Conservation (phyloP, 768 basidiomycete genomes). For the Auricularia cornea region DNA sequence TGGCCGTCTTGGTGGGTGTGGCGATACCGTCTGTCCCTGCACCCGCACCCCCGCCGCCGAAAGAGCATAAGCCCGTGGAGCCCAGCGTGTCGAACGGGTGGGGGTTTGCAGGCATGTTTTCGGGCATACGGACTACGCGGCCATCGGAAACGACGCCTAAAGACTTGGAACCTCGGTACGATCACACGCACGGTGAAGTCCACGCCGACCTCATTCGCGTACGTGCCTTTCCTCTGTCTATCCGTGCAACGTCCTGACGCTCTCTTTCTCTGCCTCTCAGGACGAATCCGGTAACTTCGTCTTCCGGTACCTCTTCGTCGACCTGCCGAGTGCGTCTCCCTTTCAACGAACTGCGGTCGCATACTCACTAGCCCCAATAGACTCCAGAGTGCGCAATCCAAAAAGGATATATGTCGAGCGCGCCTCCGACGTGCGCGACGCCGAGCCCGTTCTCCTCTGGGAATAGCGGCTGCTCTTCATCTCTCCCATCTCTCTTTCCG, state of each 20-base stretch:
- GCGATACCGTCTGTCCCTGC: neutral
- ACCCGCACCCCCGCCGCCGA: conserved; percentile 8
- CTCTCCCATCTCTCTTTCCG: neutral
- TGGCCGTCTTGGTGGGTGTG: conserved; percentile 3
- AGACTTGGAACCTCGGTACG: neutral
- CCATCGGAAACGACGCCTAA: conserved; percentile 9
- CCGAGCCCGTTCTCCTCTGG: conserved; percentile 66
- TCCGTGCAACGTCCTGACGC: neutral
- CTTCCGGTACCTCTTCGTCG: conserved; percentile 68
- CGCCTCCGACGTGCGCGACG: conserved; percentile 55
- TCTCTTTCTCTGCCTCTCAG: conserved; percentile 29
- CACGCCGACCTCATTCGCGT: conserved; percentile 17
- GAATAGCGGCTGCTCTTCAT: neutral
- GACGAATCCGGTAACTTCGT: conserved; percentile 71
- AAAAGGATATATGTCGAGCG: conserved; percentile 65
- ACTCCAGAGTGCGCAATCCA: conserved; percentile 52
- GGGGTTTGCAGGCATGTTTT: conserved; percentile 60
- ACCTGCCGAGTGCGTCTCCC: conserved; percentile 63
- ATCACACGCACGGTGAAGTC: neutral
- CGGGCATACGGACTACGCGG: conserved; percentile 43
- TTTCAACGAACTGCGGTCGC: too few species aligned
- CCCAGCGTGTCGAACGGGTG: conserved; percentile 28
- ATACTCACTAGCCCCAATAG: conserved; percentile 26
- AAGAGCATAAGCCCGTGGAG: conserved; percentile 18
- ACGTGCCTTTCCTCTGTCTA: neutral